Evolutionary conservation across 352 stramenopile genomes (phyloP).

Genomic region (Peronospora farinosa): DNA sequence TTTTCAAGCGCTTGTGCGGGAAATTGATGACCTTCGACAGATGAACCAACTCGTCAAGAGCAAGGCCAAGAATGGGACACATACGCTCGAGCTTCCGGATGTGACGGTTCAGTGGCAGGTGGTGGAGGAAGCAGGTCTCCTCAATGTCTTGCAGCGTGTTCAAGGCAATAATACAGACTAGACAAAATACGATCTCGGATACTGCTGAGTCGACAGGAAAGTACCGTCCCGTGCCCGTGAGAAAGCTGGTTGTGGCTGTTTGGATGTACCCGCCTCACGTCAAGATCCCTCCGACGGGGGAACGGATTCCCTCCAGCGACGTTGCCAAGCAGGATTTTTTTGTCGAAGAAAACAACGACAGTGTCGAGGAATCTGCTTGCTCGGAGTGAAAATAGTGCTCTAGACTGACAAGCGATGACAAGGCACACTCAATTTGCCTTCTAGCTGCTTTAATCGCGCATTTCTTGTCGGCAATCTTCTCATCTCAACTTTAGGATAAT

Average conservation of each 20-base stretch:
- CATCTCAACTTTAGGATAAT: too few species aligned
- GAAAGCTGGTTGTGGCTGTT: constrained; percentile 47
- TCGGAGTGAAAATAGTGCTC: neutral
- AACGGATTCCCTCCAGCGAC: constrained; percentile 43
- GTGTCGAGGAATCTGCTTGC: constrained; percentile 6
- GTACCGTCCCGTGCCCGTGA: constrained; percentile 48
- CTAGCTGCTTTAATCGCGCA: too few species aligned
- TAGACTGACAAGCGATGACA: neutral
- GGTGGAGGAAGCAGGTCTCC: constrained; percentile 41
- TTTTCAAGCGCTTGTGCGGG: constrained; percentile 50
- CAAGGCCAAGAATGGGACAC: constrained; percentile 28
- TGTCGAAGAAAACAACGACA: constrained; percentile 13
- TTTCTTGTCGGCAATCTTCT: too few species aligned
- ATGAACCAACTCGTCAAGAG: constrained; percentile 41
- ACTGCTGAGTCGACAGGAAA: constrained; percentile 17
- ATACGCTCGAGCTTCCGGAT: constrained; percentile 23
- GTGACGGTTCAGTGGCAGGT: constrained; percentile 63
- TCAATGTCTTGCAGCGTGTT: constrained; percentile 40
- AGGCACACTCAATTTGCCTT: constrained; percentile 8
- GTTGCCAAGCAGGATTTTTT: constrained; percentile 49
- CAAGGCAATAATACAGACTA: constrained; percentile 4
- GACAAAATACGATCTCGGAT: neutral
- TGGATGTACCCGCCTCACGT: constrained; percentile 74
- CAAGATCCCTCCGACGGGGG: constrained; percentile 46
- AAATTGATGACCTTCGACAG: constrained; percentile 40